These are phyloP conservation scores for Neobulgaria alba DNA, from an alignment of 2,329 filamentous ascomycete species.

Conservation along the genomic window DNA sequence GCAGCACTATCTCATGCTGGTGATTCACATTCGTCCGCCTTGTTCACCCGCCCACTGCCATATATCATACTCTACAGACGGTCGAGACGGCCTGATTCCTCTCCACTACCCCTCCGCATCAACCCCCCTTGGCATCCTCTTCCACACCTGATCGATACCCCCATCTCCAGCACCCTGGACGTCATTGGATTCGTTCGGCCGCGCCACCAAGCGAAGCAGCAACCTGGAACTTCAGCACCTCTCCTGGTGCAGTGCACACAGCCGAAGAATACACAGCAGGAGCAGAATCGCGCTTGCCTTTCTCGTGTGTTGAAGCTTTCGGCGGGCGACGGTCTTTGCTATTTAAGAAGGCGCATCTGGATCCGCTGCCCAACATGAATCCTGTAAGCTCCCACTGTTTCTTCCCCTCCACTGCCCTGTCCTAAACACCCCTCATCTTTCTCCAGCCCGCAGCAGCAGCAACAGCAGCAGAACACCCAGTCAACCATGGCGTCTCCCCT, in stretches of 20 bases:
- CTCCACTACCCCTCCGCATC: too few species aligned
- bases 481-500: conserved; percentile 2
- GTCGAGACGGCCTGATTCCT: too few species aligned
- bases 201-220: conserved; percentile 6
- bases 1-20: too few species aligned
- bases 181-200: conserved; percentile 8
- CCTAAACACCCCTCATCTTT: neutral
- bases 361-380: conserved; percentile 21
- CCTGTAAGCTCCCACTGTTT: conserved; percentile 13
- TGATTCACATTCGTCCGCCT: too few species aligned
- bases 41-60: too few species aligned
- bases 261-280: neutral
- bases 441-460: neutral
- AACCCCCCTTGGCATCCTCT: too few species aligned
- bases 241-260: neutral
- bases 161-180: too few species aligned
- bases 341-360: conserved; percentile 19
- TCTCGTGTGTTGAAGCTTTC: conserved; percentile 7
- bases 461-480: too few species aligned
- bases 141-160: too few species aligned
- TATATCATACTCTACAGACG: too few species aligned
- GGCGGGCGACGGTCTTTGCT: conserved; percentile 3
- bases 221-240: conserved; percentile 7
- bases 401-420: conserved; percentile 1
- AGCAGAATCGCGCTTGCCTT: conserved; percentile 1